Evolutionary conservation across 352 stramenopile genomes (phyloP), one percentile per base, ranked within the genome.

Genomic region (Globisporangium viniferum): DNA sequence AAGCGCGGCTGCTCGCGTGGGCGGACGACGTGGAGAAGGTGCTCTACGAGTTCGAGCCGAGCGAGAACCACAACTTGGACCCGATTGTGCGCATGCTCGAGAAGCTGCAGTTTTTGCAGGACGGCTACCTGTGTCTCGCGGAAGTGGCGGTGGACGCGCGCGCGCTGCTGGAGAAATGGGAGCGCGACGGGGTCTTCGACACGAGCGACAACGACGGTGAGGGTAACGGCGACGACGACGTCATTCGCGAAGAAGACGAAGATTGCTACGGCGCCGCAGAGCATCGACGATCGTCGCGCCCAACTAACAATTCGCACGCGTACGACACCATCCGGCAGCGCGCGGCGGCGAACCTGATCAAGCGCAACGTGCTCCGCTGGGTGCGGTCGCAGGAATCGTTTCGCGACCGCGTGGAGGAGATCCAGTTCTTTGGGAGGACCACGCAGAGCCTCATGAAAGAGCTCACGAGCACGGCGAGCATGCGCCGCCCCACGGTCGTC

Each of bases 361-460:
- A 90, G 64, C 80, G 82, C 10, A 81, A 81, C 18, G 76, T 89
- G 0, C 60, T 90, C 31, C 59, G 35, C 12, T 92, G 84, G 84
- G 73, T 78, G 51, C 71, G 84, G 10, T 77, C 79, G 12, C 79
- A 77, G n/a, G 68, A 71, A 31, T 77, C 79, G 12, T 90, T 90
- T 35, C 73, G 74, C 56, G 70, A 82, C 20, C 81, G 84, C 18
- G 81, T 90, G 8, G 79, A 81, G 1, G 80, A 92, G 70, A 76
- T 92, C 33, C 59, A 88, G 58, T 57, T 84, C 10, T 90, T 90
- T 63, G 82, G 82, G 22, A 86, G 80, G 14, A 90, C 80, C 20
- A 90, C 80, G 0, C 73, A 82, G 35, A 80, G 68, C 5, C 60
- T 89, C 1, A 70, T 90, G 27, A 76, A 87, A 33, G 78, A 86